Base-by-base conservation (phyloP, 192 early-diverging fungal species). In the Coemansia sp. region DNA sequence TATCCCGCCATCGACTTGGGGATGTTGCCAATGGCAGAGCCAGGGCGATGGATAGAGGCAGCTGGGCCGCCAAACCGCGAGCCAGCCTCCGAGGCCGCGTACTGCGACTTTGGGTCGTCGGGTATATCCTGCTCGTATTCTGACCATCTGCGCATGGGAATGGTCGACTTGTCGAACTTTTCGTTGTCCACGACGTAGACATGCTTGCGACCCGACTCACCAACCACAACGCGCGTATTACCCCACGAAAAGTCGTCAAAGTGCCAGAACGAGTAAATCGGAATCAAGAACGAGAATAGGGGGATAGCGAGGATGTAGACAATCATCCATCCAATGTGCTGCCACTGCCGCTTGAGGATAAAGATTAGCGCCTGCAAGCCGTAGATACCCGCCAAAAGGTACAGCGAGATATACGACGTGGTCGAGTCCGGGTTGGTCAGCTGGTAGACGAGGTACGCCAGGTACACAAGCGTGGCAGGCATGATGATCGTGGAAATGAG, bases 201-300 rank as follows among this genome's bases (percentile, higher is more conserved):
- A 65, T 91, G 91, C 73, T 86, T 90, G 79, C 87, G 89, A 55
- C 94, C 94, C 44, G 91, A 92, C 72, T 95, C 93, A 63, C 96
- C 97, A 24, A 94, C 86, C 7, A 97, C 93, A 20, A 93, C 57
- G 79, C 97, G 93, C 36, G 97, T 99, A 77, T 96, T 97, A 65
- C 96, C 97, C 97, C 97, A 99, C n/a, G 94, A 96, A 75, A 99
- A 99, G 75, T 99, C 96, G 77, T 99, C 97, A 80, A 98, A 96
- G 86, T 96, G 95, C 97, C 97, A 99, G 89, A 97, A 99, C 24
- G 97, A 87, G 80, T 99, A 99, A 29, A 95, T 61, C 18, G 92
- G 92, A 65, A 94, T 88, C 55, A 90, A 87, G 74, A 94, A 91
- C 11, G 90, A 90, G 77, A 96, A 98, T 20, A 96, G 84, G 13